phyloP scores from a whole-genome alignment of 805 yeast species.

The Candida palmyrensis region DNA sequence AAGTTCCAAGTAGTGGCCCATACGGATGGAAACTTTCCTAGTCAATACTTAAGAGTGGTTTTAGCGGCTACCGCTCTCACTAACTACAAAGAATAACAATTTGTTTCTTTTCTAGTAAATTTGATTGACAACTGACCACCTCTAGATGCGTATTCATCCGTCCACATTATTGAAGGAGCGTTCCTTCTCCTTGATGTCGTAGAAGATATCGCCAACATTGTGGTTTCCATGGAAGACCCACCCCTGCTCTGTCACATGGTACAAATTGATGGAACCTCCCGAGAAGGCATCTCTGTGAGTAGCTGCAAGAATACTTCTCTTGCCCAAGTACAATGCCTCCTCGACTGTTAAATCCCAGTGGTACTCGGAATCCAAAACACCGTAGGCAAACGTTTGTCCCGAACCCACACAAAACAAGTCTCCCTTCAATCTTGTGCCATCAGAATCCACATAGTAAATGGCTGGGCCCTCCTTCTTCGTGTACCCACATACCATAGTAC shows the following conservation, averaged over 20 bases:
- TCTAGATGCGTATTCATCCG: conserved; percentile 22
- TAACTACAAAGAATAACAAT: too few relatives aligned
- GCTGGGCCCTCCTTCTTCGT: conserved; percentile 95
- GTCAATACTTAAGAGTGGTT: too few relatives aligned
- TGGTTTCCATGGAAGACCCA: conserved; percentile 96
- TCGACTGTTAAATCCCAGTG: conserved; percentile 89
- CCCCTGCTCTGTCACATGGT: conserved; percentile 88
- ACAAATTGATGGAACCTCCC: conserved; percentile 93
- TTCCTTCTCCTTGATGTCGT: conserved; percentile 87
- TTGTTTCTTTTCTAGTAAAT: too few relatives aligned
- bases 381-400: conserved; percentile 98
- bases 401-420: conserved; percentile 97
- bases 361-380: conserved; percentile 91
- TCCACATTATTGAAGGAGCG: conserved; percentile 83
- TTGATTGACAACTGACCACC: too few relatives aligned
- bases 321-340: conserved; percentile 91
- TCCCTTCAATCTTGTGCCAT: conserved; percentile 93
- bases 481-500: conserved; percentile 98
- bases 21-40: too few relatives aligned
- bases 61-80: too few relatives aligned
- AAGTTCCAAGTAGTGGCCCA: too few relatives aligned
- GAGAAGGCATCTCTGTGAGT: conserved; percentile 98
- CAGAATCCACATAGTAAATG: conserved; percentile 93
- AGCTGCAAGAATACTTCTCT: conserved; percentile 94
- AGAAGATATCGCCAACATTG: conserved; percentile 85